phyloP scores from a whole-genome alignment of 768 basidiomycete species.

The Suillus fuscotomentosus region DNA sequence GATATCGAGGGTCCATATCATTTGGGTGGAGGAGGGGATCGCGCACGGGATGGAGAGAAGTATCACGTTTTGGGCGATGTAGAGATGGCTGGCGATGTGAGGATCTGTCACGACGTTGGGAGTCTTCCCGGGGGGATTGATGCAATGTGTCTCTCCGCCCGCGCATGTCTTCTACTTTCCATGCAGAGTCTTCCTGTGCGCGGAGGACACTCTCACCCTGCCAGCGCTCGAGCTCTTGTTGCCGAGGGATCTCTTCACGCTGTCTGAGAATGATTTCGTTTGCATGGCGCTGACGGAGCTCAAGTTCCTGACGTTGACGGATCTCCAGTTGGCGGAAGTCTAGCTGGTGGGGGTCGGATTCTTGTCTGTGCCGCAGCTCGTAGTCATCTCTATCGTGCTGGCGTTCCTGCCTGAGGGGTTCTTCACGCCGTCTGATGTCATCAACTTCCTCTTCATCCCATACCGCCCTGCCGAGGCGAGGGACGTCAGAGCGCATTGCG shows the following conservation, averaged over 20 bases:
- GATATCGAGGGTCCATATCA: background rate
- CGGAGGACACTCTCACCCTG: background rate
- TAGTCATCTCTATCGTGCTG: background rate
- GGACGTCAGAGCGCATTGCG: constrained; percentile 4
- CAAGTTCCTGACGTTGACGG: background rate
- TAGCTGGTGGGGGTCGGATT: background rate
- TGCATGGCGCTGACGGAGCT: background rate
- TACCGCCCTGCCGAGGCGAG: constrained; percentile 5
- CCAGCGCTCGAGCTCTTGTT: background rate
- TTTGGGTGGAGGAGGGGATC: constrained; percentile 2
- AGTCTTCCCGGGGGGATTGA: background rate
- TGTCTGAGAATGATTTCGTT: background rate
- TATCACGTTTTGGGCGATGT: background rate
- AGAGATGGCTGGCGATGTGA: background rate
- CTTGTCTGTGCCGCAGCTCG: background rate
- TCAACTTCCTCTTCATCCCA: constrained; percentile 6
- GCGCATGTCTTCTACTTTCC: background rate
- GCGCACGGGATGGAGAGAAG: background rate
- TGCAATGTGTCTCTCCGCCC: background rate
- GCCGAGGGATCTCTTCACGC: background rate
- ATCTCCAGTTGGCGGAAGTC: background rate
- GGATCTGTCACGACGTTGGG: background rate
- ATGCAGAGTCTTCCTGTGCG: background rate
- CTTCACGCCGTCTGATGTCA: background rate
- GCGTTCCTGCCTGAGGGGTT: constrained; percentile 16